phyloP scores from a whole-genome alignment of 768 basidiomycete species.

The Dendrothele bispora region DNA sequence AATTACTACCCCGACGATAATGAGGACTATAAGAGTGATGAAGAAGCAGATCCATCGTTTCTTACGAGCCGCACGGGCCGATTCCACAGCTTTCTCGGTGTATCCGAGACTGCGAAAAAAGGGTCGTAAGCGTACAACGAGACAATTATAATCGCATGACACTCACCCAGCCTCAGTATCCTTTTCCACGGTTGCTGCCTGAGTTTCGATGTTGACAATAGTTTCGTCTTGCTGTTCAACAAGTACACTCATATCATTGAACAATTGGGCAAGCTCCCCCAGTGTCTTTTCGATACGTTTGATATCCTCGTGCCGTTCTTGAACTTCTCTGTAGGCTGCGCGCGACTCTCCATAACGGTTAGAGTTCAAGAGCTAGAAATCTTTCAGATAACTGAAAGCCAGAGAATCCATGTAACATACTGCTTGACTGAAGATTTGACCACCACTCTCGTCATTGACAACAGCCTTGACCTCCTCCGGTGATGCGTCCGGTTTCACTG shows the following conservation, averaged over 20 bases:
- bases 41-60: constrained; percentile 98
- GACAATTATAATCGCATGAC: background rate
- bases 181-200: constrained; percentile 72
- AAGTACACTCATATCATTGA: constrained; percentile 96
- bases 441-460: constrained; percentile 79
- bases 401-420: constrained; percentile 36
- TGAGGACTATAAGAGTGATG: constrained; percentile 64
- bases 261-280: constrained; percentile 90
- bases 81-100: constrained; percentile 83
- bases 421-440: constrained; percentile 90
- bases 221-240: constrained; percentile 94
- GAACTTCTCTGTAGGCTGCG: constrained; percentile 94
- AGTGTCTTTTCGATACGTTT: constrained; percentile 93
- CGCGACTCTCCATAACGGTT: constrained; percentile 89
- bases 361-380: constrained; percentile 74
- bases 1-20: constrained; percentile 64
- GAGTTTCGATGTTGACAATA: constrained; percentile 78
- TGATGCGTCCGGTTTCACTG: constrained; percentile 92
- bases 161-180: constrained; percentile 85
- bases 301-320: constrained; percentile 94
- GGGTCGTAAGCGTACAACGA: constrained; percentile 7
- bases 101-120: constrained; percentile 63
- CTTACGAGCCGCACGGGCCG: constrained; percentile 85
- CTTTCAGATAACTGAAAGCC: background rate
- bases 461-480: constrained; percentile 85